Evolutionary conservation across 192 early-diverging fungal genomes (phyloP), one percentile per base, ranked within the genome.

Genomic region (Mycoemilia scoparia): DNA sequence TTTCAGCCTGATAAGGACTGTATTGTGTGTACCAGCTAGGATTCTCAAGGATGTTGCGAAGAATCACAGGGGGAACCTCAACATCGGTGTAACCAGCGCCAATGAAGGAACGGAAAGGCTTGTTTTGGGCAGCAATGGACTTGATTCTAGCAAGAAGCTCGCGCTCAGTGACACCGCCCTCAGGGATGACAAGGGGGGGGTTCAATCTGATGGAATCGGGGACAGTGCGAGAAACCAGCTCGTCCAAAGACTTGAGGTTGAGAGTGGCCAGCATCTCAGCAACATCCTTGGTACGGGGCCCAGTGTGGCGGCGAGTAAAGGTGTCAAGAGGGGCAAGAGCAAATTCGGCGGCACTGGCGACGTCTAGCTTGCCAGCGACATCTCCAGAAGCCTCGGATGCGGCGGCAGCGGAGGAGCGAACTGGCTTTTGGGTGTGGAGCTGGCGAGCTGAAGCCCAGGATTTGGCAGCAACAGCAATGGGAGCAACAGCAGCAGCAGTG

Each of bases 11-110:
- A 60, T 98, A 98, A 29, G 93, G 93, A 24, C 90, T 96, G 63
- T 98, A 98, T 77, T 88, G 86, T 39, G 89, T 95, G 70, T 98
- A 98, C 95, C 95, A 98, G 19, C 84, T 89, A 19, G 95, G 95
- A 57, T 93, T 96, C 58, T 98, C 95, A 63, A 98, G 60, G 34
- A 98, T 70, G 52, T 98, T 98, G 46, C 95, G 75, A 41, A 96
- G 57, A 45, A 98, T 91, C 15, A 98, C 91, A 13, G 82, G 75
- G 19, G 95, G 95, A 13, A 87, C 83, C 28, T 89, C 73, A 12
- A 82, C 76, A 40, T 77, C 72, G 10, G 82, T 79, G 64, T 98
- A 98, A 10, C 95, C 95, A 62, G 88, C 84, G 27, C 95, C 95
- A 33, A 98, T 87, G 54, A 85, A 98, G 21, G 82, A 79, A 30